Base-by-base conservation (phyloP, 192 early-diverging fungal species). In the Cladochytrium replicatum region DNA sequence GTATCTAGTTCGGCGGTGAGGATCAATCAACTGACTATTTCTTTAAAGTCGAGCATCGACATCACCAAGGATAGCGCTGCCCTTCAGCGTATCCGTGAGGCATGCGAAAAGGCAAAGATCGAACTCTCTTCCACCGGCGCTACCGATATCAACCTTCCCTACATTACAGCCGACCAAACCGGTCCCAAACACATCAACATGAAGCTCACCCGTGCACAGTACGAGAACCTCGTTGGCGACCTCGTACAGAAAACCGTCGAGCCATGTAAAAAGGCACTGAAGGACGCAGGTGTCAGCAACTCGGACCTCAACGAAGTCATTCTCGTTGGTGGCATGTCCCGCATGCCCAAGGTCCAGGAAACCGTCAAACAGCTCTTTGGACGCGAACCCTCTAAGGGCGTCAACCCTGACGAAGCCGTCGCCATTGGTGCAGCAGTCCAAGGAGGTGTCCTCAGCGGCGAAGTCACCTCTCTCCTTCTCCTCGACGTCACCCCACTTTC, bases 351-450 rank as follows among this genome's bases (percentile, higher is more conserved):
- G 72, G 94, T 98, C 31, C 77, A 91, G 46, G 89, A 94, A 48
- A 84, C 84, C 4, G 93, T 96, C 66, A 91, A 87, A 70, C 30
- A 47, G 25, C 68, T 90, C 57, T 98, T 98, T 64, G 87, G 87
- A 45, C 77, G 82, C 28, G 91, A 98, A 42, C 88, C 94, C 6
- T 79, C 84, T 66, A 95, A 96, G 75, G 73, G 75, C 43, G 92
- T 98, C 64, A 98, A 98, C 78, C 94, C 94, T 17, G 94, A 98
- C 57, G 94, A 98, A 63, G 94, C 94, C 50, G 94, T 96, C 23
- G 92, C 94, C 41, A 89, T 96, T 58, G 92, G 94, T 60, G 94
- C 94, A 37, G 91, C 94, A 48, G 86, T 98, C 58, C 94, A 98
- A 68, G 94, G 94, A 60, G 94, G 94, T 75, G 92, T 98, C 26